phyloP scores from a whole-genome alignment of 2,329 filamentous ascomycete species.

The Paecilomyces niveus region DNA sequence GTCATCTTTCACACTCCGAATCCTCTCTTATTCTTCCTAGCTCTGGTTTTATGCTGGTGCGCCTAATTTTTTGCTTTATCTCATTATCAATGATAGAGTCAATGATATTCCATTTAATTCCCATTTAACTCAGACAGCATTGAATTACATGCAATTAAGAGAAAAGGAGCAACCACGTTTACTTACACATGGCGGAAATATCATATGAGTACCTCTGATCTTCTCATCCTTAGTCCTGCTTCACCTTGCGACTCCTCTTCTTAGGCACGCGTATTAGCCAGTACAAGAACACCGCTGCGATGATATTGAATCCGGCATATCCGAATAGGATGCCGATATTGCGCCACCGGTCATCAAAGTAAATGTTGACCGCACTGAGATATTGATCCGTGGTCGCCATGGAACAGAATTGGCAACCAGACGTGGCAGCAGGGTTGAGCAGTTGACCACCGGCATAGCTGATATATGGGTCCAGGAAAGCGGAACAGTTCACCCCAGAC shows the following conservation, averaged over 20 bases:
- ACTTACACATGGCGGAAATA: not conserved
- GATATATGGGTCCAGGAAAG: constrained; percentile 56
- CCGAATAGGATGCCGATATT: constrained; percentile 50
- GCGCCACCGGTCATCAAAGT: constrained; percentile 42
- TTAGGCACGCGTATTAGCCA: constrained; percentile 46
- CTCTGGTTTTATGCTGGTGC: not conserved
- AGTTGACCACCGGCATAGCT: constrained; percentile 51
- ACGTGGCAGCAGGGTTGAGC: constrained; percentile 51
- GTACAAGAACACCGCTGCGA: constrained; percentile 45
- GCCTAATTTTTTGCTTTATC: not conserved
- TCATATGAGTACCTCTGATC: not conserved
- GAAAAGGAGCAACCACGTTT: not conserved
- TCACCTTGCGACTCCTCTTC: not conserved
- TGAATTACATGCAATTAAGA: not conserved
- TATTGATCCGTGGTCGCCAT: constrained; percentile 41
- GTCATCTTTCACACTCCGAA: not conserved
- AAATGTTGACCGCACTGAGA: constrained; percentile 40
- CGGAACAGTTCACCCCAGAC: constrained; percentile 53
- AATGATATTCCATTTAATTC: not conserved
- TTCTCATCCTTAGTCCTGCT: not conserved
- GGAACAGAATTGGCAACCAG: constrained; percentile 50
- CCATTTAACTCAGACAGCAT: not conserved
- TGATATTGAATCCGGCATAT: constrained; percentile 47
- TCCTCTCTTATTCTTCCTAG: not conserved
- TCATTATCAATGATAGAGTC: not conserved